Base-by-base conservation (phyloP, 106 monocot genomes). In the Gastrodia elata region DNA sequence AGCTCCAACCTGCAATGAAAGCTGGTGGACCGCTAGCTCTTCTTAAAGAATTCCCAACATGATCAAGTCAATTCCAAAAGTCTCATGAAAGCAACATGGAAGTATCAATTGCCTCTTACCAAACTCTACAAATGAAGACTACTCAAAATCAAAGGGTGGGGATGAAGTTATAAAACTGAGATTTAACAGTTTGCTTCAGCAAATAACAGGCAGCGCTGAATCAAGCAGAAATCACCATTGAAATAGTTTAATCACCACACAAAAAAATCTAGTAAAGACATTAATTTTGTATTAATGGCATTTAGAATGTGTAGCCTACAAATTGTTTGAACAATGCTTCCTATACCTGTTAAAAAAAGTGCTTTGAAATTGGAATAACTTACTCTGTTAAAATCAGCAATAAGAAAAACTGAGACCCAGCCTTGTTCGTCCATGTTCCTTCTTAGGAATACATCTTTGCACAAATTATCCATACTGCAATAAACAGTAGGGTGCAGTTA, bases 351-450 rank as follows among this genome's bases (percentile, higher is more conserved):
- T 28, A 27, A 27, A 61, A 61, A 28, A 28, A 28, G 6, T 61
- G 8, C n/a, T 28, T 3, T 13, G 5, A 25, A 27, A 0, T 61
- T 18, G 15, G 52, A 71, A 59, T 5, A 74, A 83, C 89, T 84
- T 72, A 95, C 95, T 75, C 83, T 77, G 26, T 85, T 87, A 57
- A 95, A 95, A 40, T 68, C 68, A 76, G 95, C 91, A 77, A 95
- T 87, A 55, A 92, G 55, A 24, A 85, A 76, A 76, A 92, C 61
- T 39, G 87, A 73, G 68, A 95, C 95, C 95, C 95, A 95, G 27
- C 95, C 95, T 68, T 92, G 85, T 18, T 85, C 80, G 68, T 95
- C 91, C 95, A 95, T 95, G 24, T 89, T 83, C 42, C 75, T 73
- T 71, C 91, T 77, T 78, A 95, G 75, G 38, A 59, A 95, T 56